A percentile compares a stretch with the other conserved stretches of the same genome.
These are phyloP conservation scores for Fomes fomentarius DNA, from an alignment of 1,284 basidiomycete genomes.

Conservation along the genomic window DNA sequence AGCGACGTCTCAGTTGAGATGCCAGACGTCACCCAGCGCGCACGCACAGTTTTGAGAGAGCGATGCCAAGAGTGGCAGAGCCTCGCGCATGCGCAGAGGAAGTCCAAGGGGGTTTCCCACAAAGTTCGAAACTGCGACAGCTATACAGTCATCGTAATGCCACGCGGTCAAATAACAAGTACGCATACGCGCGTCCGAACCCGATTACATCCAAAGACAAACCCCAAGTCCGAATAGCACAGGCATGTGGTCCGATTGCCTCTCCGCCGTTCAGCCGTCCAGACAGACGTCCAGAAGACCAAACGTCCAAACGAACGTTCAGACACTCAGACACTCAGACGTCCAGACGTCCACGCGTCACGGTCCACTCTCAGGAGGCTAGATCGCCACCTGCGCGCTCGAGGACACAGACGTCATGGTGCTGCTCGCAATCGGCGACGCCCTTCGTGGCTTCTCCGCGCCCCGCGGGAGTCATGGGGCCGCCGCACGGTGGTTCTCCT, in stretches of 20 bases:
- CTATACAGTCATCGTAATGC: background rate
- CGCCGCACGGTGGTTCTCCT: constrained; percentile 8
- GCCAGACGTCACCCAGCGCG: no score
- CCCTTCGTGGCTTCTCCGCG: constrained; percentile 13
- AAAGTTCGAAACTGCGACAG: background rate
- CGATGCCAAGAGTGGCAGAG: background rate
- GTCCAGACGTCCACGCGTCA: no score
- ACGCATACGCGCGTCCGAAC: background rate
- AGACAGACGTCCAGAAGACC: no score
- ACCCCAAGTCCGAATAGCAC: no score
- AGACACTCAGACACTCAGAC: no score
- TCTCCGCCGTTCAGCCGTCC: no score
- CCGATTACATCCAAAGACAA: no score
- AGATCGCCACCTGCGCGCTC: constrained; percentile 1
- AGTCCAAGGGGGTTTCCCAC: background rate
- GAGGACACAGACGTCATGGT: background rate
- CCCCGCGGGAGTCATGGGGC: constrained; percentile 17
- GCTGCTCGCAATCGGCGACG: constrained; percentile 12
- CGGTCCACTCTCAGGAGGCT: no score
- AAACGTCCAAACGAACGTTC: no score
- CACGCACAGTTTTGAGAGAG: no score
- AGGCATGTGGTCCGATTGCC: no score
- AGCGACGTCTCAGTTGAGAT: no score
- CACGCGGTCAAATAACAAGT: constrained; percentile 1
- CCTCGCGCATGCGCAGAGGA: background rate